Evolutionary conservation across 2,329 filamentous ascomycete genomes (phyloP).

Genomic region (Paracorniculantispora psalliotae): DNA sequence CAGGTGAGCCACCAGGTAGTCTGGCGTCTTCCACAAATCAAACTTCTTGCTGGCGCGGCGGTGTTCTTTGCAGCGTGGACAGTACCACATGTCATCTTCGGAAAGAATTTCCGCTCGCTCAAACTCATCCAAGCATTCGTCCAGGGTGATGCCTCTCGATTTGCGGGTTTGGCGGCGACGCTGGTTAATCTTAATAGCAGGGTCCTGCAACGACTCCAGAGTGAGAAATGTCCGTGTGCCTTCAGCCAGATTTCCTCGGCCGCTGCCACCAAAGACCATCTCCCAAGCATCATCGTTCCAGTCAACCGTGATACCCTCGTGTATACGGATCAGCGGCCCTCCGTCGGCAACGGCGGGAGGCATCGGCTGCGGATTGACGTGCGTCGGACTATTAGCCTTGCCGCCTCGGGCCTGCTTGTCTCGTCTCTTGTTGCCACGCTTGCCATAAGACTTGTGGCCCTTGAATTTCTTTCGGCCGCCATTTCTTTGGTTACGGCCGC

Average conservation of each 20-base stretch:
- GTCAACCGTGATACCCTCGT: conserved; percentile 82
- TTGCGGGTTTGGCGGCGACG: conserved; percentile 52
- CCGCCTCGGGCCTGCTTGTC: conserved; percentile 36
- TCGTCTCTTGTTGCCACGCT: conserved; percentile 44
- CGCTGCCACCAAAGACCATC: conserved; percentile 57
- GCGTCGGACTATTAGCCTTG: conserved; percentile 31
- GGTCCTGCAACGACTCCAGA: conserved; percentile 52
- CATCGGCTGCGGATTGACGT: conserved; percentile 31
- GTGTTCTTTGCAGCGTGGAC: conserved; percentile 90
- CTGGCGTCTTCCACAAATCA: conserved; percentile 92
- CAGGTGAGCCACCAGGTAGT: conserved; percentile 90
- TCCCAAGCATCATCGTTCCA: conserved; percentile 72
- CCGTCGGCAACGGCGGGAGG: conserved; percentile 39
- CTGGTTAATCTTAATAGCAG: conserved; percentile 61
- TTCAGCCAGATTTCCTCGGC: conserved; percentile 36
- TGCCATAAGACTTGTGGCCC: conserved; percentile 40
- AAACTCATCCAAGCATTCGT: conserved; percentile 91
- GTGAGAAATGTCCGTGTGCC: conserved; percentile 56
- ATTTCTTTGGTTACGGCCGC: conserved; percentile 17
- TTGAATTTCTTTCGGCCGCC: conserved; percentile 45
- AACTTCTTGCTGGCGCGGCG: conserved; percentile 92
- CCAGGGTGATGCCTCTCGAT: conserved; percentile 67
- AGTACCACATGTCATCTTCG: conserved; percentile 97
- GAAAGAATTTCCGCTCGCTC: conserved; percentile 90
- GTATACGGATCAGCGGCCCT: conserved; percentile 67